Evolutionary conservation across 345 rosid species (phyloP).

Genomic region (Murraya koenigii): DNA sequence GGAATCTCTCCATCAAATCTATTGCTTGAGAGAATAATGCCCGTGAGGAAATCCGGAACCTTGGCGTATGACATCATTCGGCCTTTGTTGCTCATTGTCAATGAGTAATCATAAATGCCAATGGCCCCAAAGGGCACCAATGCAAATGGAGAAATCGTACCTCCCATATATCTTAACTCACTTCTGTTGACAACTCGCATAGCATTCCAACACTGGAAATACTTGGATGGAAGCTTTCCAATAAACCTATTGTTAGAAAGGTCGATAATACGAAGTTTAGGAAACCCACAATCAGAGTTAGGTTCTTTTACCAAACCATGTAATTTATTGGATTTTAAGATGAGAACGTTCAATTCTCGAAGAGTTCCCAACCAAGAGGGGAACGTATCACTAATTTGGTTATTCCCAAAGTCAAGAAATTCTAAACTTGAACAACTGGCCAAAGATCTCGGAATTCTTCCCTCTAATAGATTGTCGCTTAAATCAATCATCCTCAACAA

Average conservation of each 20-base stretch:
- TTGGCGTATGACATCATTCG: neutral
- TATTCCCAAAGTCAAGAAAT: neutral
- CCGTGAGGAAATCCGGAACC: neutral
- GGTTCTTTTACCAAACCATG: neutral
- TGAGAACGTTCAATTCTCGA: neutral
- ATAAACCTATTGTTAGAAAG: constrained; percentile 10
- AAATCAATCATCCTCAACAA: neutral
- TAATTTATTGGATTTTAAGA: neutral
- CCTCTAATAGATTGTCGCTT: neutral
- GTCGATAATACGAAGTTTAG: constrained; percentile 14
- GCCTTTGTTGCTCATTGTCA: neutral
- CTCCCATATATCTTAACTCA: neutral
- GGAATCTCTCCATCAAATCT: neutral
- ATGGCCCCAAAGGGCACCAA: too few relatives aligned
- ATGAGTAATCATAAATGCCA: neutral
- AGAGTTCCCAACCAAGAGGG: neutral
- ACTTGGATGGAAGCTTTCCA: constrained; percentile 1
- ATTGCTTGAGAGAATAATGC: neutral
- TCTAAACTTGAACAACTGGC: neutral
- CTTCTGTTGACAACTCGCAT: neutral
- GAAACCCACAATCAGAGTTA: neutral
- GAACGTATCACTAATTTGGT: neutral
- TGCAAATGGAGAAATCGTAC: too few relatives aligned
- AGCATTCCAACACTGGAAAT: constrained; percentile 9
- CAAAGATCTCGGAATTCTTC: constrained; percentile 1